Base-by-base conservation (phyloP, 441 rosid species). In the Erodium trifolium region DNA sequence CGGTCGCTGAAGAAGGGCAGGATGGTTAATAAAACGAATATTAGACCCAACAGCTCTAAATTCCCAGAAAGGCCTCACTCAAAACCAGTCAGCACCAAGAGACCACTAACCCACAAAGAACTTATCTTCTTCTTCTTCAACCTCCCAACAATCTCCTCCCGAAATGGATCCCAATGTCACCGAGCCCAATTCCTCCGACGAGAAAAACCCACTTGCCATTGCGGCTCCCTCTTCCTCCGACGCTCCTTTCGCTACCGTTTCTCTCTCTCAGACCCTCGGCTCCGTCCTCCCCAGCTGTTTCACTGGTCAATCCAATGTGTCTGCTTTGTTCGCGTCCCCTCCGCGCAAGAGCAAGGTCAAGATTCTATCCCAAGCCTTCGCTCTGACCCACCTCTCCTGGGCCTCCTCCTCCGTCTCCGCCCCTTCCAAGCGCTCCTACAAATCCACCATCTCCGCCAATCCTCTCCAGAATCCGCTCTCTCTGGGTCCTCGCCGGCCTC, bases 381-480 rank as follows among this genome's bases (percentile, higher is more conserved):
- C 85, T 7, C 84, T 90, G 13, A 70, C 88, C 8, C 88, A 82
- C 75, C 78, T 85, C 55, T 87, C 90, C 3, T 75, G 80, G 31
- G 75, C 35, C 14, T 35, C 74, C 68, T 8, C 77, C 66, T 65
- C 83, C 60, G 65, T 45, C 63, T 11, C 67, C 13, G 27, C 27
- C 27, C 27, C 27, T 23, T 23, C 27, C 3, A 17, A 31, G 11
- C 71, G 59, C 85, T 67, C 78, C 68, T 87, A 83, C 92, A 86
- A 83, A 72, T 91, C 98, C 78, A 90, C 92, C 65, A 69, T 87
- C 82, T 74, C 89, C 14, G 82, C 88, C 19, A 83, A 80, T 72
- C 96, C 98, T 29, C 88, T 88, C 6, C 88, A 82, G 12, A 77
- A 76, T 65, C 92, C 96, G 10, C 93, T 90, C 79, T 76, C 94